Evolutionary conservation across 768 basidiomycete species (phyloP).

Genomic region (Lactarius vividus): DNA sequence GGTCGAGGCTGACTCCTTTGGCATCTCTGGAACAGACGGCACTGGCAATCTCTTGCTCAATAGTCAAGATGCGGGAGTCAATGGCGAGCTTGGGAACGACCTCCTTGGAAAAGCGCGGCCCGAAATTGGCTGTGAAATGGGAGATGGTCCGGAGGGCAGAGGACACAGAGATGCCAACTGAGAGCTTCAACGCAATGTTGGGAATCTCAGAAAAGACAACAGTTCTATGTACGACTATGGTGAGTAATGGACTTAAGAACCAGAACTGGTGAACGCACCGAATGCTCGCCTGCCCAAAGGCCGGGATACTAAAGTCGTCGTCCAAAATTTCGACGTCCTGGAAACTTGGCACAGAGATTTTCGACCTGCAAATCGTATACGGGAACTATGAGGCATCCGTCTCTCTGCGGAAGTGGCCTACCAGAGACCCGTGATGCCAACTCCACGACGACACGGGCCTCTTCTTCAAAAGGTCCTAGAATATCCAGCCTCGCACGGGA

Average conservation of each 20-base stretch:
- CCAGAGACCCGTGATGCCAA: slow-evolving; percentile 37
- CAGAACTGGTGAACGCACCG: slow-evolving; percentile 37
- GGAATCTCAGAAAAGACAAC: slow-evolving; percentile 46
- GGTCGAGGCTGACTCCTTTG: slow-evolving; percentile 34
- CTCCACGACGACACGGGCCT: slow-evolving; percentile 36
- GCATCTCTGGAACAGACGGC: slow-evolving; percentile 39
- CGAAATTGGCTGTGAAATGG: slow-evolving; percentile 56
- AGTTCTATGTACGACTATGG: slow-evolving; percentile 35
- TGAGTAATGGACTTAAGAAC: neutral
- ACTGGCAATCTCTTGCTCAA: slow-evolving; percentile 51
- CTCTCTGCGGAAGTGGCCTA: slow-evolving; percentile 31
- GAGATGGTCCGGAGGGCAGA: slow-evolving; percentile 58
- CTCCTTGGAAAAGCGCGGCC: slow-evolving; percentile 52
- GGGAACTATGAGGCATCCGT: slow-evolving; percentile 42
- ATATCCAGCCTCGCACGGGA: slow-evolving; percentile 39
- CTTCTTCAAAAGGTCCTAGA: slow-evolving; percentile 44
- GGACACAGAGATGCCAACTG: slow-evolving; percentile 56
- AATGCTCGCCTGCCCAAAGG: slow-evolving; percentile 52
- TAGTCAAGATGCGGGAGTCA: slow-evolving; percentile 41
- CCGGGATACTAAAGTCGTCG: slow-evolving; percentile 41
- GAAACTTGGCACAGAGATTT: slow-evolving; percentile 45
- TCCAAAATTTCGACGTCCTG: slow-evolving; percentile 43
- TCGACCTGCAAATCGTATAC: slow-evolving; percentile 53
- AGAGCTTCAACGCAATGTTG: slow-evolving; percentile 48
- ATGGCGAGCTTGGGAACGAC: slow-evolving; percentile 49